A percentile compares a stretch with the other conserved stretches of the same genome.
These are phyloP conservation scores for Fragaria iinumae DNA, from an alignment of 306 rosid genomes.

Conservation along the genomic window DNA sequence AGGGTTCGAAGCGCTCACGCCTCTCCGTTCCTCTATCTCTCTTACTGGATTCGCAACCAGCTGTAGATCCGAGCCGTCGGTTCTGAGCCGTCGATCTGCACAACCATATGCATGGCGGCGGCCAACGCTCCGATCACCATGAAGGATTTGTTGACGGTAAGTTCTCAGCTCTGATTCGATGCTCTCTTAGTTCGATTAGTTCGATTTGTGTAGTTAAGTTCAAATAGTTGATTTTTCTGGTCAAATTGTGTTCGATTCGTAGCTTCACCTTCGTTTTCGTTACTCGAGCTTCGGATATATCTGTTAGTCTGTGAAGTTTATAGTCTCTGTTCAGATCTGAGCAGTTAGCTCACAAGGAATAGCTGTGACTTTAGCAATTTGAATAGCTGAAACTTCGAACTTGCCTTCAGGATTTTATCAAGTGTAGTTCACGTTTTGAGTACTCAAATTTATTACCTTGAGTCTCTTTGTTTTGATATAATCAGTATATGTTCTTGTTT, in stretches of 20 bases:
- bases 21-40: slow-evolving; percentile 22
- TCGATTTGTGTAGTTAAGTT: slow-evolving; percentile 29
- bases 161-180: slow-evolving; percentile 28
- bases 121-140: slow-evolving; percentile 98
- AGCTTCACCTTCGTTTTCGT: slow-evolving; percentile 20
- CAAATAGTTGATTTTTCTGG: background rate
- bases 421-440: too few species aligned
- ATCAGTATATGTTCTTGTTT: too few species aligned
- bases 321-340: slow-evolving; percentile 36
- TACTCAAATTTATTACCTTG: too few species aligned
- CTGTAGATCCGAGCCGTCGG: slow-evolving; percentile 43
- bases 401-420: too few species aligned
- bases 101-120: slow-evolving; percentile 91
- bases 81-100: slow-evolving; percentile 44
- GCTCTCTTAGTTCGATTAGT: slow-evolving; percentile 22
- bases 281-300: slow-evolving; percentile 38
- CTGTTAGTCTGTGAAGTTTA: slow-evolving; percentile 29
- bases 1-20: slow-evolving; percentile 29
- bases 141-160: slow-evolving; percentile 75
- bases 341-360: slow-evolving; percentile 8
- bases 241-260: slow-evolving; percentile 21
- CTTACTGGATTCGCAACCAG: slow-evolving; percentile 10
- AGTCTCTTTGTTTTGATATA: too few species aligned
- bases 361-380: slow-evolving; percentile 12
- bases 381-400: too few species aligned